These are phyloP conservation scores for Eleusine coracana DNA, from an alignment of 176 grass and related monocot species.

Conservation along the genomic window DNA sequence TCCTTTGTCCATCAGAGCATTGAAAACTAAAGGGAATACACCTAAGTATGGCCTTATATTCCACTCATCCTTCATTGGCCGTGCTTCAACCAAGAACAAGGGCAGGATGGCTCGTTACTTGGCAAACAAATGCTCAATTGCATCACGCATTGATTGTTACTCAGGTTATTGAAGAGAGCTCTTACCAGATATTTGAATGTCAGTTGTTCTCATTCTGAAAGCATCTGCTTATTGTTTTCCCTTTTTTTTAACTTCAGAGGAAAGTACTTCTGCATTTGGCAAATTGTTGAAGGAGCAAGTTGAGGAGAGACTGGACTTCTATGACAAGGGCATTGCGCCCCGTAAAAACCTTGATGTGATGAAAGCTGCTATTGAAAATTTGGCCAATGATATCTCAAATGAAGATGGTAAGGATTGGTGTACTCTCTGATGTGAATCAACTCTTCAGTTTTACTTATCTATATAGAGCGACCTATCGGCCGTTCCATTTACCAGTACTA, in stretches of 20 bases:
- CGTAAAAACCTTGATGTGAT: constrained; percentile 95
- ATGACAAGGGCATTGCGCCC: constrained; percentile 90
- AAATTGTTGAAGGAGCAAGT: constrained; percentile 92
- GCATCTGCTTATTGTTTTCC: constrained; percentile 13
- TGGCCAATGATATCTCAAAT: constrained; percentile 33
- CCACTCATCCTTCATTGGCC: constrained; percentile 97
- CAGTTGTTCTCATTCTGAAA: not conserved
- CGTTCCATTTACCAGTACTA: not conserved
- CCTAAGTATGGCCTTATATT: constrained; percentile 98
- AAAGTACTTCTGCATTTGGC: constrained; percentile 68
- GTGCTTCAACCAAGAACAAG: constrained; percentile 87
- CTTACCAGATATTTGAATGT: not conserved
- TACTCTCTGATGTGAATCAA: not conserved
- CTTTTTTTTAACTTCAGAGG: constrained; percentile 50
- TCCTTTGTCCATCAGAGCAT: constrained; percentile 54
- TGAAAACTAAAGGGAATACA: constrained; percentile 89
- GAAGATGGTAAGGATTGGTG: constrained; percentile 44
- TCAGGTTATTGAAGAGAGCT: constrained; percentile 55
- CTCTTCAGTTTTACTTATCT: not conserved
- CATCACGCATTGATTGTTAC: constrained; percentile 95
- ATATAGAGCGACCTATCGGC: not conserved
- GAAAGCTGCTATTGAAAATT: constrained; percentile 78
- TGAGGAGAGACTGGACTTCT: constrained; percentile 93
- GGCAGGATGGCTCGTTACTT: constrained; percentile 96
- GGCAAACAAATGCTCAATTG: constrained; percentile 97